These are phyloP conservation scores for Backusella luteola DNA, from an alignment of 192 early-diverging fungal genomes.

Conservation along the genomic window DNA sequence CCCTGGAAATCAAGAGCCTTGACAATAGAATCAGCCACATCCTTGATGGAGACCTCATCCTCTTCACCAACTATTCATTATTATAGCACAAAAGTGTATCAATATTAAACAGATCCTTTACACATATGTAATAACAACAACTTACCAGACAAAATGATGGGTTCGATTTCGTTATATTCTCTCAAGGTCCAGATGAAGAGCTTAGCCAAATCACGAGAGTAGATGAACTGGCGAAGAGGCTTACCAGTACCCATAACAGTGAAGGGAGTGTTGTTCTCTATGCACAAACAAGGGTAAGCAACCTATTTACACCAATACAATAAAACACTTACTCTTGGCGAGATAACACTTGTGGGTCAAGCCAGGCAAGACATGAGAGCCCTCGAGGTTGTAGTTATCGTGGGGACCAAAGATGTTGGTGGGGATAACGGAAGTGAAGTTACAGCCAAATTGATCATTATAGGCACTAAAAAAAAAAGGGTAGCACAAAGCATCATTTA, in stretches of 20 bases:
- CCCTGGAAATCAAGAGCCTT: conserved; percentile 66
- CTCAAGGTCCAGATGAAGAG: conserved; percentile 80
- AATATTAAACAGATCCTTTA: background rate
- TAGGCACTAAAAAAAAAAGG: conserved; percentile 56
- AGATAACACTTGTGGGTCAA: conserved; percentile 81
- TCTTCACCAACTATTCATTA: conserved; percentile 60
- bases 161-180: conserved; percentile 77
- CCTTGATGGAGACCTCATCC: conserved; percentile 76
- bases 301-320: background rate
- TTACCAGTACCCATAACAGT: conserved; percentile 71
- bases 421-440: conserved; percentile 79
- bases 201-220: conserved; percentile 75
- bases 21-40: conserved; percentile 76
- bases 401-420: conserved; percentile 83
- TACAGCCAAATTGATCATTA: conserved; percentile 73
- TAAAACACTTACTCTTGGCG: conserved; percentile 61
- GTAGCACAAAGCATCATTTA: background rate
- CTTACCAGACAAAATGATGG: conserved; percentile 79
- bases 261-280: conserved; percentile 72
- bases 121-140: background rate
- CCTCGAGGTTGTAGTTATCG: conserved; percentile 78
- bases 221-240: conserved; percentile 83
- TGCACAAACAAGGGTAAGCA: background rate
- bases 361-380: conserved; percentile 79
- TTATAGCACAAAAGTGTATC: background rate